A percentile compares a stretch with the other conserved stretches of the same genome.
Evolutionary conservation across 805 yeast species (phyloP).

Genomic region (Yarrowia bubula): DNA sequence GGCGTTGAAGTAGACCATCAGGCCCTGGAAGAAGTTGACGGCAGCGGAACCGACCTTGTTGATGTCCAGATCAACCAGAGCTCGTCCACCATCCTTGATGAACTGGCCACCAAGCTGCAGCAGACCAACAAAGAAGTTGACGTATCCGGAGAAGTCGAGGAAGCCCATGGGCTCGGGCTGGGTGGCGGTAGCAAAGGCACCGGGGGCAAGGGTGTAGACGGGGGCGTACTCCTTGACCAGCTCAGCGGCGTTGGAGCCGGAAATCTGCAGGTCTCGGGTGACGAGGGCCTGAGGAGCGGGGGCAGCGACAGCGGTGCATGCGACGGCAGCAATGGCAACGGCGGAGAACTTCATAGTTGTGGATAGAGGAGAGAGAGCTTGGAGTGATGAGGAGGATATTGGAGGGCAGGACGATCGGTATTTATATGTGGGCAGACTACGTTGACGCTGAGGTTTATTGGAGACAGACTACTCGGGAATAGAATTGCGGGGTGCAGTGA

Average conservation of each 20-base stretch:
- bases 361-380: neutral
- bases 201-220: slow-evolving; percentile 22
- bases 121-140: slow-evolving; percentile 20
- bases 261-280: slow-evolving; percentile 11
- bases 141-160: slow-evolving; percentile 26
- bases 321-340: slow-evolving; percentile 4
- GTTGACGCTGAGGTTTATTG: neutral
- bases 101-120: slow-evolving; percentile 25
- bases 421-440: neutral
- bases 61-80: slow-evolving; percentile 18
- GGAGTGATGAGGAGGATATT: neutral
- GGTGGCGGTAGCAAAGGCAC: slow-evolving; percentile 15
- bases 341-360: slow-evolving; percentile 12
- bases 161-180: slow-evolving; percentile 18
- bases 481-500: slow-evolving; percentile 23
- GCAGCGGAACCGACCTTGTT: slow-evolving; percentile 14
- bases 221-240: slow-evolving; percentile 25
- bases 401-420: neutral
- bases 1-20: slow-evolving; percentile 26
- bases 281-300: neutral
- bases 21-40: slow-evolving; percentile 26
- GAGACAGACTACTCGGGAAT: neutral
- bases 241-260: slow-evolving; percentile 11
- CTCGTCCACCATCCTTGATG: slow-evolving; percentile 25
- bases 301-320: slow-evolving; percentile 11